Conservation (phyloP, 176 grass and related monocot genomes). For the Carex pumila region DNA sequence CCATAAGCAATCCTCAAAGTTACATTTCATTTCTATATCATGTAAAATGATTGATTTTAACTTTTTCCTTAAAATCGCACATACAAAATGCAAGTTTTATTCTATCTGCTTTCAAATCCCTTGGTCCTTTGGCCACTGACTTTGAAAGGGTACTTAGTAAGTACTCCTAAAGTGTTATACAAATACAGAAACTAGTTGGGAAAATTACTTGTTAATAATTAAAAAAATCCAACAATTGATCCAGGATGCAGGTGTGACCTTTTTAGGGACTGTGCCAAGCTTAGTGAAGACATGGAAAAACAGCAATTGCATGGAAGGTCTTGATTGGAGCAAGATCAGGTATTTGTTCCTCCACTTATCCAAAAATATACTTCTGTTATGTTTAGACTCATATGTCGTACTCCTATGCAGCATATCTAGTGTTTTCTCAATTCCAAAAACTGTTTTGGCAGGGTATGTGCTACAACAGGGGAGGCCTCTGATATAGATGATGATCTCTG, state of each 20-base stretch:
- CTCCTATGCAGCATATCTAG: background rate
- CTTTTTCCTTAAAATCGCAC: background rate
- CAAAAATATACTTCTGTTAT: background rate
- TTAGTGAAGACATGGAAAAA: constrained; percentile 82
- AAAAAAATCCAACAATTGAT: background rate
- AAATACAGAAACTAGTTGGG: background rate
- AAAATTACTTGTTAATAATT: background rate
- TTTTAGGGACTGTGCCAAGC: constrained; percentile 84
- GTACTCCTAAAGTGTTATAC: background rate
- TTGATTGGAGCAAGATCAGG: constrained; percentile 95
- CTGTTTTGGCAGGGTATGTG: constrained; percentile 46
- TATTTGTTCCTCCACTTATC: background rate
- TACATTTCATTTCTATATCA: background rate
- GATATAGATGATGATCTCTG: constrained; percentile 89
- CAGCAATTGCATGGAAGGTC: constrained; percentile 57
- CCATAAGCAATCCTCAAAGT: background rate
- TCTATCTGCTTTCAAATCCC: background rate
- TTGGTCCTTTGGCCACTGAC: background rate
- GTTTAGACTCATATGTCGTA: background rate
- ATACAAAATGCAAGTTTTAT: background rate
- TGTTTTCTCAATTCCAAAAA: background rate
- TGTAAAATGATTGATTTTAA: background rate
- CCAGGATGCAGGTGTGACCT: constrained; percentile 80
- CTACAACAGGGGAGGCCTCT: constrained; percentile 80
- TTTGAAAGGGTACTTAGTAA: background rate